phyloP scores from a whole-genome alignment of 768 basidiomycete genomes.

The Termitomyces sp. region DNA sequence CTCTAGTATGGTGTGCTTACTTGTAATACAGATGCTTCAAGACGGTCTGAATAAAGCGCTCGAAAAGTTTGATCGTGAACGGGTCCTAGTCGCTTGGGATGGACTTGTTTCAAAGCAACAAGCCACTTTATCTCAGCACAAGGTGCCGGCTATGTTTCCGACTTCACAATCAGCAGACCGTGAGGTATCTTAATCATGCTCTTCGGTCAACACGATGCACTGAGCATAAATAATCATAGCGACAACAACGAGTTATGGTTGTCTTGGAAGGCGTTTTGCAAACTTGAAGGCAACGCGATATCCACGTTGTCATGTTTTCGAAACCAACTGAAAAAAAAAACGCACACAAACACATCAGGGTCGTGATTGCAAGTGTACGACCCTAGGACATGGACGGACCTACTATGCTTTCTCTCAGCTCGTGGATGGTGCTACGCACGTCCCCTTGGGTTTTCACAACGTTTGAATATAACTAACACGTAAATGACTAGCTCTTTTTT shows the following conservation, averaged over 20 bases:
- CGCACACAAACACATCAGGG: background rate
- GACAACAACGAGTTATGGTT: conserved; percentile 64
- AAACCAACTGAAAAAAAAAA: background rate
- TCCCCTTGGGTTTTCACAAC: background rate
- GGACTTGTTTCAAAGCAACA: conserved; percentile 70
- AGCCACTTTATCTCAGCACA: conserved; percentile 46
- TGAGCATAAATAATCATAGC: conserved; percentile 29
- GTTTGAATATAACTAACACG: background rate
- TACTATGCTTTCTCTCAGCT: background rate
- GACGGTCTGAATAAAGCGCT: conserved; percentile 62
- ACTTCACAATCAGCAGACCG: conserved; percentile 41
- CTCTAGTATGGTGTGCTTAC: background rate
- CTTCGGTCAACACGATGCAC: background rate
- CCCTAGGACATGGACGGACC: background rate
- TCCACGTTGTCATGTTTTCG: background rate
- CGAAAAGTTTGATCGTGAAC: conserved; percentile 60
- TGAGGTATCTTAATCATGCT: conserved; percentile 39
- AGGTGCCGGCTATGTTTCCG: conserved; percentile 68
- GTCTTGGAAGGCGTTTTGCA: conserved; percentile 50
- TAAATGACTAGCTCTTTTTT: background rate
- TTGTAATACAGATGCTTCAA: conserved; percentile 51
- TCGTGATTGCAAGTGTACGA: background rate
- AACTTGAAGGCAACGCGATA: background rate
- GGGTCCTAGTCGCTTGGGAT: conserved; percentile 72
- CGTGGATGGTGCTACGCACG: background rate